phyloP scores from a whole-genome alignment of 2,329 filamentous ascomycete species.

The Emergomyces africanus region DNA sequence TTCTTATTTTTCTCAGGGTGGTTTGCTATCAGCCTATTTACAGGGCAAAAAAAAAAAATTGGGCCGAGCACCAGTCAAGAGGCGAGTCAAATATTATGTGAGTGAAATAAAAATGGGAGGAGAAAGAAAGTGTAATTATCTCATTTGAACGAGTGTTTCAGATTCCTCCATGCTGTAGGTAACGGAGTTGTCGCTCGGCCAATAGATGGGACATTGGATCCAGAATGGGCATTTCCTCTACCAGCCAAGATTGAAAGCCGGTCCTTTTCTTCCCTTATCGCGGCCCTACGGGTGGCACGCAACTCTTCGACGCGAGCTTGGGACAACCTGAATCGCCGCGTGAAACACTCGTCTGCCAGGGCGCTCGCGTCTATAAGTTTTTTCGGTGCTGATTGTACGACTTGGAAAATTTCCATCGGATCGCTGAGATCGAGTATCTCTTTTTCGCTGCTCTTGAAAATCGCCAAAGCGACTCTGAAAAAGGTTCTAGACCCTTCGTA shows the following conservation, averaged over 20 bases:
- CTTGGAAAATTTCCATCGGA: slow-evolving; percentile 91
- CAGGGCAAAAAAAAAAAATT: background rate
- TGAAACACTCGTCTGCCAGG: slow-evolving; percentile 72
- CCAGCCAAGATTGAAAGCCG: slow-evolving; percentile 23
- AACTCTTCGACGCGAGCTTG: slow-evolving; percentile 71
- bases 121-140: slow-evolving; percentile 4
- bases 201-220: slow-evolving; percentile 4
- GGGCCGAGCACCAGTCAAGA: background rate
- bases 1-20: background rate
- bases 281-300: slow-evolving; percentile 52
- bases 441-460: slow-evolving; percentile 77
- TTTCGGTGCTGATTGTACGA: slow-evolving; percentile 77
- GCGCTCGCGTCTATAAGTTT: slow-evolving; percentile 68
- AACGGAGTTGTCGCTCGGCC: slow-evolving; percentile 5
- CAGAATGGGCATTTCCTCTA: slow-evolving; percentile 4
- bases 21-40: background rate
- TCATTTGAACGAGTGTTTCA: slow-evolving; percentile 15
- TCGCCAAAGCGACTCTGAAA: slow-evolving; percentile 78
- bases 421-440: slow-evolving; percentile 70
- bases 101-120: slow-evolving; percentile 5
- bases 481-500: slow-evolving; percentile 91
- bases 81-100: background rate
- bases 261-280: slow-evolving; percentile 29
- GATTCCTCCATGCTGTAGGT: slow-evolving; percentile 8
- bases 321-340: slow-evolving; percentile 64